Conservation (phyloP, 257 asterid genomes). For the Solanum chiquidenum region DNA sequence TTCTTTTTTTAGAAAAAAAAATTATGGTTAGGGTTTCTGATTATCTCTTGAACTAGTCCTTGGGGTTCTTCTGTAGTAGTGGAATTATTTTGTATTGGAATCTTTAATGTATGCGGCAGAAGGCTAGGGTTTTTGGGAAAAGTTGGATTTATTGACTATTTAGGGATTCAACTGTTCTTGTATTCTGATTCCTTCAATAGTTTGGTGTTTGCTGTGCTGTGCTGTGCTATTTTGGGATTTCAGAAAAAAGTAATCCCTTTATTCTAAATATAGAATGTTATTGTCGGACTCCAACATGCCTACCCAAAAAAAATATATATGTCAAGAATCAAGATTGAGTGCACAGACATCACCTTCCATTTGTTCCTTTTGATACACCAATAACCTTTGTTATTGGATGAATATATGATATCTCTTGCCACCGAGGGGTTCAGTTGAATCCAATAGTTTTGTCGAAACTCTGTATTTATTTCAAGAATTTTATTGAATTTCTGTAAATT, state of each 20-base stretch:
- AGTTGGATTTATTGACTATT: background rate
- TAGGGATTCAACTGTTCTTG: background rate
- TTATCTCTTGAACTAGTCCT: background rate
- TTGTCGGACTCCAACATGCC: background rate
- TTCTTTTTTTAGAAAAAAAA: background rate
- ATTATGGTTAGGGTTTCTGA: slow-evolving; percentile 4
- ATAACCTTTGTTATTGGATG: background rate
- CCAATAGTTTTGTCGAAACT: background rate
- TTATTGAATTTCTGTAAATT: background rate
- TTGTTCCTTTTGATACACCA: background rate
- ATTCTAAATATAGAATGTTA: background rate
- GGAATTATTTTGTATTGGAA: background rate
- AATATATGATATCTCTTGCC: background rate
- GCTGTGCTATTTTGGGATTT: background rate
- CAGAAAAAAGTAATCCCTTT: background rate
- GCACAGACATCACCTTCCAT: background rate
- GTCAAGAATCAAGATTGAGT: background rate
- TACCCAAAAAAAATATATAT: background rate
- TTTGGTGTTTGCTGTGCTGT: background rate
- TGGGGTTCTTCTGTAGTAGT: background rate
- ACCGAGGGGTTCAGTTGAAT: background rate
- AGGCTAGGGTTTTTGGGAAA: background rate
- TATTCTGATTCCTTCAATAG: background rate
- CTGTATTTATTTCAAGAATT: background rate
- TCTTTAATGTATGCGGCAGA: background rate